A percentile compares a stretch with the other conserved stretches of the same genome.
Conservation (phyloP, 2,329 filamentous ascomycete genomes). For the Fusarium sp. region DNA sequence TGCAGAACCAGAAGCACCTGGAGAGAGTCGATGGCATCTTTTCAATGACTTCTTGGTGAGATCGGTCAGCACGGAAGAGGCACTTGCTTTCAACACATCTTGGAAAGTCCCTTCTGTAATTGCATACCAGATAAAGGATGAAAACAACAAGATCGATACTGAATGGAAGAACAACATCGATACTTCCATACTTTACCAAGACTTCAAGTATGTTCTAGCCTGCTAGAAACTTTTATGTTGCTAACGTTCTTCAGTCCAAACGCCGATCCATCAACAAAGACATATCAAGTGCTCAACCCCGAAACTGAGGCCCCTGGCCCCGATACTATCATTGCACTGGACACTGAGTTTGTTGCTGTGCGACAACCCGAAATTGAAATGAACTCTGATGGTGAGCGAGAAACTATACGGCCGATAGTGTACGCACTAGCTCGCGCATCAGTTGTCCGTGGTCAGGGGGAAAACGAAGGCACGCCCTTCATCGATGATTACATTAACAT, state of each 20-base stretch:
- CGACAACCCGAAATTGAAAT: constrained; percentile 96
- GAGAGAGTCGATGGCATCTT: constrained; percentile 85
- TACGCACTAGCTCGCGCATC: constrained; percentile 94
- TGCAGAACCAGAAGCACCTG: constrained; percentile 68
- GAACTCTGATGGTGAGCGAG: constrained; percentile 89
- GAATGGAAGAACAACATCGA: constrained; percentile 89
- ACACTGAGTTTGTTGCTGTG: constrained; percentile 95
- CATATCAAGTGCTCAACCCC: constrained; percentile 69
- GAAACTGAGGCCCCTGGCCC: constrained; percentile 74
- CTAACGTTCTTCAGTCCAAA: constrained; percentile 52
- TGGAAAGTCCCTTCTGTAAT: constrained; percentile 96
- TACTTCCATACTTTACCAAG: constrained; percentile 84
- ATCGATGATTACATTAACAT: constrained; percentile 98
- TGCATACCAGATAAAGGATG: constrained; percentile 84
- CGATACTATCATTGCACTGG: constrained; percentile 84
- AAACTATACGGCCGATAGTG: constrained; percentile 90
- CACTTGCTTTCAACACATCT: constrained; percentile 85
- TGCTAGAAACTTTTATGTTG: neutral
- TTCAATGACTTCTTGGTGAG: constrained; percentile 98
- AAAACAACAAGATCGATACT: constrained; percentile 84
- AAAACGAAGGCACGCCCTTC: constrained; percentile 84
- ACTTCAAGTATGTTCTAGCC: constrained; percentile 61
- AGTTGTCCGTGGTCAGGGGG: constrained; percentile 83
- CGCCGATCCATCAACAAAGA: constrained; percentile 57
- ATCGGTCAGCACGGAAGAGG: constrained; percentile 82